phyloP scores from a whole-genome alignment of 2,329 filamentous ascomycete species.

The Diaporthe ilicicola region DNA sequence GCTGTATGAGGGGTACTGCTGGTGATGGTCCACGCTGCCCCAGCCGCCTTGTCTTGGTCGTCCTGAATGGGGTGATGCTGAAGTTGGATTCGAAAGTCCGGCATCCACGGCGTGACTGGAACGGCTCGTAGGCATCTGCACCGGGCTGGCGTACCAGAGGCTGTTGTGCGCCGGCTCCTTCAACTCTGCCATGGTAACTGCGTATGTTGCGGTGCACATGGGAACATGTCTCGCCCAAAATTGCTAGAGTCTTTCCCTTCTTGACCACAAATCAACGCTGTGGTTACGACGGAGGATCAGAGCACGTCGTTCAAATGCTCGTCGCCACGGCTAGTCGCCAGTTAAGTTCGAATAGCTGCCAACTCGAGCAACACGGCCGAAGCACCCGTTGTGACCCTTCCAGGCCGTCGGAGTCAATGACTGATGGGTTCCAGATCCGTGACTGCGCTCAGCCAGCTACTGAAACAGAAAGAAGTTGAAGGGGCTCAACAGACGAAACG shows the following conservation, averaged over 20 bases:
- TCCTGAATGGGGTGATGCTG: slow-evolving; percentile 56
- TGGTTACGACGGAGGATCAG: slow-evolving; percentile 19
- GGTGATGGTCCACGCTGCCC: slow-evolving; percentile 54
- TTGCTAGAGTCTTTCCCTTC: slow-evolving; percentile 26
- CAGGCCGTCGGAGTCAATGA: slow-evolving; percentile 20
- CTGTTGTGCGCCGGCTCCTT: slow-evolving; percentile 67
- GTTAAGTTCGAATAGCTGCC: slow-evolving; percentile 18
- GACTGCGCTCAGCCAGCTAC: slow-evolving; percentile 27
- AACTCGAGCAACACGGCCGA: slow-evolving; percentile 27
- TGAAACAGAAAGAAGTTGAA: slow-evolving; percentile 33
- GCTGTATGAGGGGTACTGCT: slow-evolving; percentile 57
- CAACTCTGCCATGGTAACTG: slow-evolving; percentile 70
- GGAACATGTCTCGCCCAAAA: slow-evolving; percentile 54
- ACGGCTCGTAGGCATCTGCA: slow-evolving; percentile 60
- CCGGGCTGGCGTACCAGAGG: slow-evolving; percentile 66
- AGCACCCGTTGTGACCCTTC: slow-evolving; percentile 22
- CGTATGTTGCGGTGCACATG: slow-evolving; percentile 71
- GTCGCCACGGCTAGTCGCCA: slow-evolving; percentile 5
- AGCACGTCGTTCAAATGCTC: slow-evolving; percentile 29
- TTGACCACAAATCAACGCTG: slow-evolving; percentile 2
- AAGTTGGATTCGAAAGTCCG: slow-evolving; percentile 54
- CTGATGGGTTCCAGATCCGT: slow-evolving; percentile 25
- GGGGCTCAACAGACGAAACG: slow-evolving; percentile 37
- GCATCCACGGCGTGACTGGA: slow-evolving; percentile 61
- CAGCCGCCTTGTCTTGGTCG: slow-evolving; percentile 55